These are phyloP conservation scores for Kodamaea hsintzibuensis DNA, from an alignment of 805 yeast genomes.

Conservation along the genomic window DNA sequence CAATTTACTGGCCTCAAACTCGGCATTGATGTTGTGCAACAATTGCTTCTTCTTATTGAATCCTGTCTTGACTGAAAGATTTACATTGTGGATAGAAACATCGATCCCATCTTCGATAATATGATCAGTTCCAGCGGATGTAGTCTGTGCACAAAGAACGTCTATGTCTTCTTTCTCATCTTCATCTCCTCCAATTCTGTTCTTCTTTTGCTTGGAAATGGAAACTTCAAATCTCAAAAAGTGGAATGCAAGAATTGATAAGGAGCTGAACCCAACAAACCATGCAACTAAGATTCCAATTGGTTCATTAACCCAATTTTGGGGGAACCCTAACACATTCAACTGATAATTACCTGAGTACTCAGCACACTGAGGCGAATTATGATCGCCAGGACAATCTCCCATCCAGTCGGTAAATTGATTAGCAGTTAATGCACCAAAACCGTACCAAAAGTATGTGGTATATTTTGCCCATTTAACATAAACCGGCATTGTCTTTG, in stretches of 20 bases:
- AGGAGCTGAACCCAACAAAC: constrained; percentile 52
- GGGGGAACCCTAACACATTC: constrained; percentile 57
- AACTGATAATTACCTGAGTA: constrained; percentile 59
- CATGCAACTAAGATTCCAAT: constrained; percentile 59
- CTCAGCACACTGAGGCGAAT: constrained; percentile 32
- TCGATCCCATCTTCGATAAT: constrained; percentile 9
- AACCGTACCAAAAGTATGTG: constrained; percentile 76
- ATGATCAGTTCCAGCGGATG: no score
- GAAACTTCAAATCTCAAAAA: constrained; percentile 52
- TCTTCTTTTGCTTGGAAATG: constrained; percentile 43
- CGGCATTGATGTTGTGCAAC: constrained; percentile 30
- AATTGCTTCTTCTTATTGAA: constrained; percentile 13
- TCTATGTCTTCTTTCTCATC: constrained; percentile 9
- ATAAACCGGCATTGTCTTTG: constrained; percentile 75
- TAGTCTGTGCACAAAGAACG: neutral
- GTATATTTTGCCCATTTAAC: constrained; percentile 82
- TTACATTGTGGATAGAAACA: constrained; percentile 9
- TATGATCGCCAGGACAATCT: constrained; percentile 49
- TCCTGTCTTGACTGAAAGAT: constrained; percentile 9
- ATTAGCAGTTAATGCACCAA: constrained; percentile 66
- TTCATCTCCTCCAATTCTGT: constrained; percentile 32
- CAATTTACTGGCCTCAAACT: constrained; percentile 32
- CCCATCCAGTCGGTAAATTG: constrained; percentile 65
- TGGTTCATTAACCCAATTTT: constrained; percentile 67
- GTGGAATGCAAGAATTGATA: constrained; percentile 50